Conservation (phyloP, 2,329 filamentous ascomycete genomes). For the Sarocladium oryzae region DNA sequence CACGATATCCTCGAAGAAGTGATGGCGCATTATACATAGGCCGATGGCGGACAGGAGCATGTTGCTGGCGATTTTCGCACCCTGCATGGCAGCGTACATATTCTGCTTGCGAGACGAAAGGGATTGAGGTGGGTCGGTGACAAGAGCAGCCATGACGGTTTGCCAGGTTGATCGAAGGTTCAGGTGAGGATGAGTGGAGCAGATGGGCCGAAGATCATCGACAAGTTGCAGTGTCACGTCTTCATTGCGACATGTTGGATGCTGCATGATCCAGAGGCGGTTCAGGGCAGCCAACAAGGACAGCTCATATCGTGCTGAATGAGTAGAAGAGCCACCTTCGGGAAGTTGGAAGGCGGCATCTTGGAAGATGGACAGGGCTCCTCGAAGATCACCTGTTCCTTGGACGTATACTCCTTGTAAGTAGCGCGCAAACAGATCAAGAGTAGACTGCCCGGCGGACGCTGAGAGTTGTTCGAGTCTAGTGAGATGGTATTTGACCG, state of each 20-base stretch:
- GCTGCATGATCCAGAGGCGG: constrained; percentile 65
- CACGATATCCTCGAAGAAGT: constrained; percentile 75
- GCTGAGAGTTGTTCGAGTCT: constrained; percentile 41
- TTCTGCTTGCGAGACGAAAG: constrained; percentile 74
- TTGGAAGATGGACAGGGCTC: constrained; percentile 61
- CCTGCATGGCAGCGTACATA: constrained; percentile 65
- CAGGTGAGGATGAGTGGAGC: constrained; percentile 61
- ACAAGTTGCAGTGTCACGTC: constrained; percentile 54
- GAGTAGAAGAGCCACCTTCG: neutral
- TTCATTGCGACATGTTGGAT: constrained; percentile 50
- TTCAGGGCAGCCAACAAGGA: constrained; percentile 62
- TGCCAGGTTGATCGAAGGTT: constrained; percentile 74
- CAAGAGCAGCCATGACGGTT: constrained; percentile 63
- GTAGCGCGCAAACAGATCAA: constrained; percentile 48
- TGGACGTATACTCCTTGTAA: constrained; percentile 71
- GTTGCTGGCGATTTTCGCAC: constrained; percentile 64
- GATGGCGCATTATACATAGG: constrained; percentile 76
- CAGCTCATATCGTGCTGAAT: constrained; percentile 55
- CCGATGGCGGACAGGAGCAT: constrained; percentile 76
- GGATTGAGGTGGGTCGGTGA: constrained; percentile 53
- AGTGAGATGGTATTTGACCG: constrained; percentile 51
- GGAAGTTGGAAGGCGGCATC: constrained; percentile 46
- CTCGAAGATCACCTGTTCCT: constrained; percentile 64
- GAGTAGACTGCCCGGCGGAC: constrained; percentile 34
- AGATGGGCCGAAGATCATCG: constrained; percentile 60